Evolutionary conservation across 2,329 filamentous ascomycete genomes (phyloP), one percentile per base, ranked within the genome.

Genomic region (Cercospora sojina): DNA sequence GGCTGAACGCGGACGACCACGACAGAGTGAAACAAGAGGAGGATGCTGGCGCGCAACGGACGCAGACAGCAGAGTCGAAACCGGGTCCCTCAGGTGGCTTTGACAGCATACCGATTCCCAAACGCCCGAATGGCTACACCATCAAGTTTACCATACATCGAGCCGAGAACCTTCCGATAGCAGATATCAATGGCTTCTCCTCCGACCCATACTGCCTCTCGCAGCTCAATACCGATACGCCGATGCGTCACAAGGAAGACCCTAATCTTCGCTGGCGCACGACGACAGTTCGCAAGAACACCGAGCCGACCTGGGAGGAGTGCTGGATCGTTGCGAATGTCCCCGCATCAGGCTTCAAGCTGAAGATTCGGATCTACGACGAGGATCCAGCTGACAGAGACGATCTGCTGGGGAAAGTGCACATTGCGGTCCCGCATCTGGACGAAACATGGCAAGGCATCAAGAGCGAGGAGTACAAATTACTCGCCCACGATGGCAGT

Each of bases 321-420:
- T 86, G 92, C 67, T 98, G 94, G 94, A 84, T 92, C 23, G 90
- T 98, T 25, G 92, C 91, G 67, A 96, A 97, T 72, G 85, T 97
- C 1, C 93, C 94, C 0, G 82, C 88, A 0, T 87, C 86, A 0
- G 93, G 93, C 3, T 96, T 97, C 80, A 86, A 84, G 64, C 84
- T 98, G 72, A 97, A 97, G 77, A 92, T 91, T 68, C 86, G 91
- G 62, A 80, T 98, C 18, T 96, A 93, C 79, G 94, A 98, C 74
- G 94, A 98, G 77, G 94, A 98, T 79, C 88, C 89, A 35, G 87
- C 89, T 1, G 91, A 97, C 76, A 87, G 90, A 70, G 91, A 98
- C 75, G 94, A 98, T 79, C 86, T 92, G 27, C 84, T 98, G 20
- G 94, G 94, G 10, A 96, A 95, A 74, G 91, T 92, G 3, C 92